Conservation (phyloP, 2,329 filamentous ascomycete genomes). For the Paracoccidioides lutzii region DNA sequence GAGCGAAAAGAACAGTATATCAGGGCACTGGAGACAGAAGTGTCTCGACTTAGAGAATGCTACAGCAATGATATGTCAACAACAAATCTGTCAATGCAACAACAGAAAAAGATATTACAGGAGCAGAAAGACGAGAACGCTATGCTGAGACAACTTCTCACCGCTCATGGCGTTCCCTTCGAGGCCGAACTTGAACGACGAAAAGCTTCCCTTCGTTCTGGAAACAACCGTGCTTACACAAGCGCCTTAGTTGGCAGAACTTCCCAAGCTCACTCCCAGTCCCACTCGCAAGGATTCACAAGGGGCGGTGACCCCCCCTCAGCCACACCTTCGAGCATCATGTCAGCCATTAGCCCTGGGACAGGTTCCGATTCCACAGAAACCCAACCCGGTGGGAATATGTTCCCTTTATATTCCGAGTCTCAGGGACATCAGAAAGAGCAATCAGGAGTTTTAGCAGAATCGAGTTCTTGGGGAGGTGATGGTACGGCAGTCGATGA, state of each 20-base stretch:
- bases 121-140: slow-evolving; percentile 68
- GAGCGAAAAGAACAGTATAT: slow-evolving; percentile 96
- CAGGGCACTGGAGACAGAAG: slow-evolving; percentile 82
- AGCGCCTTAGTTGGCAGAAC: slow-evolving; percentile 33
- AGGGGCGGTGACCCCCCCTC: slow-evolving; percentile 19
- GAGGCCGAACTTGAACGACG: slow-evolving; percentile 36
- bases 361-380: slow-evolving; percentile 11
- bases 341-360: slow-evolving; percentile 22
- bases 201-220: slow-evolving; percentile 19
- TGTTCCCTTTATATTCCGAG: slow-evolving; percentile 18
- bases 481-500: slow-evolving; percentile 12
- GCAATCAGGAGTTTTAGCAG: not conserved
- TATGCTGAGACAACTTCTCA: slow-evolving; percentile 52
- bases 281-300: slow-evolving; percentile 9
- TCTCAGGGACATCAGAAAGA: slow-evolving; percentile 11
- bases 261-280: slow-evolving; percentile 17
- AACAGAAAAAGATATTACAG: slow-evolving; percentile 63
- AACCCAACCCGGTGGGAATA: slow-evolving; percentile 12
- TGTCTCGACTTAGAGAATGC: slow-evolving; percentile 69
- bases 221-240: slow-evolving; percentile 16
- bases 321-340: slow-evolving; percentile 19
- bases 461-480: slow-evolving; percentile 14
- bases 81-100: slow-evolving; percentile 29
- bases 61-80: slow-evolving; percentile 56
- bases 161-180: slow-evolving; percentile 45